Base-by-base conservation (phyloP, 148 eudicot genomes). In the Silene uniflora region DNA sequence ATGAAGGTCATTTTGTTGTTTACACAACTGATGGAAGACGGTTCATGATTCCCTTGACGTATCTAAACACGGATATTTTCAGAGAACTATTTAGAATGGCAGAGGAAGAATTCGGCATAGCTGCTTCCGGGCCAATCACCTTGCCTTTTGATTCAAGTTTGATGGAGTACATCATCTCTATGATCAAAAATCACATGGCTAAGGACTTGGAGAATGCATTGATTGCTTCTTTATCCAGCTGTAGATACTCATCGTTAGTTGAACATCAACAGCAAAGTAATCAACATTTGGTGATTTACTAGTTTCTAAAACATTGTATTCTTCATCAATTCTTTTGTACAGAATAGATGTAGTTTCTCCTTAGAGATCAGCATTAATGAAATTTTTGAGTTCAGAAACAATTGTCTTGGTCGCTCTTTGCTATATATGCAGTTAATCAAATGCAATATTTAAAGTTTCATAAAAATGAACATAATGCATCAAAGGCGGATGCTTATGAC, bases 31-130 rank as follows among this genome's bases (percentile, higher is more conserved):
- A 75, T 54, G 19, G 35, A 18, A 75, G 27, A 52, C 62, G 72
- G 29, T 75, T 75, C 24, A 56, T 75, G 63, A 66, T 75, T 18
- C 78, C 72, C 14, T 56, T 75, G 63, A 19, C 78, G 3, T 75
- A n/a, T 25, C 78, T 65, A 0, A 54, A 29, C 7, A 65, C 11
- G 6, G 63, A 75, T 10, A 75, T 66, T 49, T 52, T 67, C 22
- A 29, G 27, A 54, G 64, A 75, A 69, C 62, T 65, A 24, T 66
- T 66, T 6, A 75, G 72, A 67, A 62, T 74, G 62, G 71, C 69
- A 2, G 71, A 75, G 44, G 77, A 75, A 64, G 27, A 42, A 35
- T 17, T 35, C 47, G 75, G 65, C 10, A 58, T 55, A 29, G 12
- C 56, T 44, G 67, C 23, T 62, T 44, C 60, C 16, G 76, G 76